Evolutionary conservation across 2,329 filamentous ascomycete species (phyloP), one percentile per base, ranked within the genome.

Genomic region (Trichophyton mentagrophytes): DNA sequence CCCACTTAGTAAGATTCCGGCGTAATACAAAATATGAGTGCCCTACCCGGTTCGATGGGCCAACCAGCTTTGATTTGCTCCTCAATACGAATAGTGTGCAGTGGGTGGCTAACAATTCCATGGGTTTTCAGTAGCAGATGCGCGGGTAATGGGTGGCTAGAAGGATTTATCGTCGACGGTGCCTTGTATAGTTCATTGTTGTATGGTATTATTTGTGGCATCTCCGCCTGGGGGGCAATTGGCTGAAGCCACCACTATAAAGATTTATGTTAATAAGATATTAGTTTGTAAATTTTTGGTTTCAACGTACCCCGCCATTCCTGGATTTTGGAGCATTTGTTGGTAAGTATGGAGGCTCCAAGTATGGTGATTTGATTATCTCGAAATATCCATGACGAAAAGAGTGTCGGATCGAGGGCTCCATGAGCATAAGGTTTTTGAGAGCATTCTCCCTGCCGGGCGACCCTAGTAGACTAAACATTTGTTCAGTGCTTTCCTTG

Each of bases 351-450:
- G 44, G 44, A 6, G 17, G 7, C 20, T 60, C 61, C 3, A 61
- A 9, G 49, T 59, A 42, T n/a, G 17, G 47, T 3, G 58, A 58
- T 40, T 62, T 64, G 25, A 25, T 33, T 2, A 62, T 62, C 13
- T 42, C 42, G 22, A 62, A 58, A 40, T 57, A 53, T 2, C 60
- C 62, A 30, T 40, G 11, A 17, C 44, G 36, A 59, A 57, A 64
- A 5, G 36, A 33, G n/a, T 38, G 3, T 22, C 42, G 40, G 9
- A 57, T 25, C 13, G 36, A 20, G 22, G 44, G 44, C 27, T 61
- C 53, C 62, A 64, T 59, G 2, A 62, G 27, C 46, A 44, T 62
- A 13, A 61, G 57, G 27, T 64, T 64, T 57, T 57, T 58, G 1
- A 61, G 62, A n/a, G 59, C 27, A 36, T 60, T 33, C 27, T 58